phyloP scores from a whole-genome alignment of 371 early-diverging fungal species.

The Rhizoclosmatium hyalinum region DNA sequence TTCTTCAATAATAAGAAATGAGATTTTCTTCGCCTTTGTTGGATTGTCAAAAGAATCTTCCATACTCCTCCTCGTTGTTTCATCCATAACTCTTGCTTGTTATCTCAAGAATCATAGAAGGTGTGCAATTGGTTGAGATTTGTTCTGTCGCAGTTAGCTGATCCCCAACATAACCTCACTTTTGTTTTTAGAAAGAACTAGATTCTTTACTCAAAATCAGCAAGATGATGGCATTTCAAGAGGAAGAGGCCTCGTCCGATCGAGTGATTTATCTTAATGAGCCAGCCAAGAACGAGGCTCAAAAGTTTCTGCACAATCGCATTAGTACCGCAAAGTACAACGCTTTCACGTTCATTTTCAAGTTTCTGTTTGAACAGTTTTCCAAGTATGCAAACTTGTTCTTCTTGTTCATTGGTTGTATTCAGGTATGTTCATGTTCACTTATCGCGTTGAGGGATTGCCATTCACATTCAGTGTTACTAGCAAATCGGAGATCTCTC shows the following conservation, averaged over 20 bases:
- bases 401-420: constrained; percentile 82
- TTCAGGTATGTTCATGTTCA: constrained; percentile 64
- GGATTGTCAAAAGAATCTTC: no score
- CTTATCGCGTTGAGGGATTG: constrained; percentile 44
- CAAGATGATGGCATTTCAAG: constrained; percentile 8
- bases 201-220: neutral
- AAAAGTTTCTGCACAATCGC: constrained; percentile 78
- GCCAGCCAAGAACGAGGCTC: constrained; percentile 71
- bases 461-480: constrained; percentile 32
- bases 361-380: constrained; percentile 90
- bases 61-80: no score
- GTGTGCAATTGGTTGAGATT: no score
- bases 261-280: constrained; percentile 88
- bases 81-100: no score
- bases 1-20: no score
- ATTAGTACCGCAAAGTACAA: constrained; percentile 89
- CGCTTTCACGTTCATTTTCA: constrained; percentile 80
- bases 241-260: constrained; percentile 35
- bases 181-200: neutral
- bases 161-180: no score
- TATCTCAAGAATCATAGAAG: no score
- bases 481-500: constrained; percentile 71
- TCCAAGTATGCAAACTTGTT: constrained; percentile 89
- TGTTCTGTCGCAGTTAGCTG: no score
- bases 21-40: no score